Base-by-base conservation (phyloP, 805 yeast species). In the Myxozyma neglecta region DNA sequence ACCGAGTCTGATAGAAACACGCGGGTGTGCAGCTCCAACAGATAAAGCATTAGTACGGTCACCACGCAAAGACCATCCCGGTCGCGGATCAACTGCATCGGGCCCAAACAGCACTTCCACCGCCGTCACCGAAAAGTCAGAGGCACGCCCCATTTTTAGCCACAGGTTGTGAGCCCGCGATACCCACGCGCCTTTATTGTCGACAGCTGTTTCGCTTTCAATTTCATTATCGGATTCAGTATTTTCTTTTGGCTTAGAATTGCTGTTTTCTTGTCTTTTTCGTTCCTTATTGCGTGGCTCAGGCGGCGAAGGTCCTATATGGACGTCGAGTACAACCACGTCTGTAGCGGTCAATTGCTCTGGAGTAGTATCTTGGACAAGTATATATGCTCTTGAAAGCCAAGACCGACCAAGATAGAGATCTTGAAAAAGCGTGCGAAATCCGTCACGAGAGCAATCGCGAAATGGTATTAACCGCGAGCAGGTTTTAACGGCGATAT, bases 1-100 rank as follows among this genome's bases (percentile, higher is more conserved):
- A n/a, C 70, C 74, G 47, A 56, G 60, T 51, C 64, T 69, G 40
- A 52, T 57, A 2, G 73, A 69, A 14, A 77, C 36, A 1, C 76
- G 68, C 11, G 79, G 76, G 13, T 61, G 59, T 6, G 61, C 49
- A 14, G 55, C 53, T 11, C 65, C 70, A 20, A 67, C 70, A 67
- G 59, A 58, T 68, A 68, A 70, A 54, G 63, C 53, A 10, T 18
- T 52, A 11, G 8, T 16, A 7, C 51, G 16, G 48, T 69, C 71
- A 60, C 65, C 63, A 3, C 78, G 59, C 7, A 83, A 66, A 1
- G 71, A 65, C 96, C 97, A 91, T 52, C 82, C 82, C 0, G 84
- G 83, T 58, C 96, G 77, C 3, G 96, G 96, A 56, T 90, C 96
- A 2, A 82, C 84, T 1, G 89, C 86, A 65, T 85, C 89, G 1